Base-by-base conservation (phyloP, 108 stramenopile genomes). In the Cyclotella atomus region DNA sequence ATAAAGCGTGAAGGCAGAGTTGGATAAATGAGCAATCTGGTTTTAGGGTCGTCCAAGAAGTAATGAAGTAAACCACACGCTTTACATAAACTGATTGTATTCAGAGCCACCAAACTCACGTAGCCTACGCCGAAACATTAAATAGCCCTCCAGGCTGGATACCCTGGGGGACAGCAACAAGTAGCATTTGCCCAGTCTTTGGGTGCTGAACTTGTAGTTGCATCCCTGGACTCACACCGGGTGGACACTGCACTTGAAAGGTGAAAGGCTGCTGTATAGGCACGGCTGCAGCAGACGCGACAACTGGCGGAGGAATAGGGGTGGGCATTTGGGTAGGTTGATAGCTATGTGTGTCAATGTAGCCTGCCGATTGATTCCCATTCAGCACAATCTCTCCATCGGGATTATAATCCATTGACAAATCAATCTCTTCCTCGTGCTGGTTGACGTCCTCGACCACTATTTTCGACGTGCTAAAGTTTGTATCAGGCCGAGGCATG, bases 171-270 rank as follows among this genome's bases (percentile, higher is more conserved):
- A 91, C 77, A 12, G 83, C 32, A 27, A 88, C 79, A 35, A 84
- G 50, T 50, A 83, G 38, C 43, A 68, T 59, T 28, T 87, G 80
- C 2, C 84, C 82, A 9, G 85, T 89, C n/a, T 68, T 46, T 24
- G 90, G 90, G 75, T 91, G 76, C 38, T 70, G 53, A 9, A 91
- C 70, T 59, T 84, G 82, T 24, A 91, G 36, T 36, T 85, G 87
- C 88, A 79, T 74, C 25, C 90, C 90, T 30, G 88, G 62, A 24
- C 65, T 59, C n/a, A 82, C 66, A 47, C 82, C 84, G 2, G 79
- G 74, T n/a, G 87, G 90, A 19, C 77, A 83, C 57, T 87, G 80
- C 8, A 90, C 85, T 19, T 85, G 82, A 71, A 86, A 82, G 24
- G 77, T 74, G 45, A 65, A 60, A 20, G 75, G 75, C 29, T 59